A percentile compares a stretch with the other conserved stretches of the same genome.
Conservation (phyloP, 1,139 yeast species). For the Geotrichum siamense region DNA sequence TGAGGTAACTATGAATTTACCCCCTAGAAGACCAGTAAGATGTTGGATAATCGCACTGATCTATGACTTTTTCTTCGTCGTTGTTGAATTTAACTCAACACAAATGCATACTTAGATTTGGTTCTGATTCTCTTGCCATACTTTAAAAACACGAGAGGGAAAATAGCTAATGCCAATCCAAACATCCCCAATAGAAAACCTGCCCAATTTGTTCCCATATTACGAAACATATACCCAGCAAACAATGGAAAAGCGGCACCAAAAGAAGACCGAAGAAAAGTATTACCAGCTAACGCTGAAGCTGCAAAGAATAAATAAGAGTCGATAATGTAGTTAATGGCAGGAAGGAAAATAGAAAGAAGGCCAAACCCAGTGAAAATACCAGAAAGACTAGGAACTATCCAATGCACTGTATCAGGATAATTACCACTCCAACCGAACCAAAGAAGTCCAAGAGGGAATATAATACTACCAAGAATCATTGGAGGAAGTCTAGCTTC, state of each 20-base stretch:
- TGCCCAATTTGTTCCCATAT: constrained; percentile 78
- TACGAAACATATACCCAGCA: constrained; percentile 62
- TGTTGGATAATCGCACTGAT: no score
- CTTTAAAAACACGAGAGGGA: constrained; percentile 63
- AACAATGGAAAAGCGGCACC: constrained; percentile 81
- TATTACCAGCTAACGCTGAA: constrained; percentile 83
- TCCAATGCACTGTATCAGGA: constrained; percentile 64
- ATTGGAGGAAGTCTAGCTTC: constrained; percentile 73
- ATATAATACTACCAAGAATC: constrained; percentile 59
- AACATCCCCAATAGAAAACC: constrained; percentile 68
- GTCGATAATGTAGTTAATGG: constrained; percentile 75
- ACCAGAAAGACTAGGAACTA: constrained; percentile 75
- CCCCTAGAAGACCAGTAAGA: no score
- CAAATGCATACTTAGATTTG: constrained; percentile 58
- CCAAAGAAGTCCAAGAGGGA: constrained; percentile 78
- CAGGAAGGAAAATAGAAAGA: constrained; percentile 66
- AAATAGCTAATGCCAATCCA: constrained; percentile 55
- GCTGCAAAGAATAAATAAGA: constrained; percentile 75
- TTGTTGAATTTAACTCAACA: constrained; percentile 16
- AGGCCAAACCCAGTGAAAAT: constrained; percentile 67
- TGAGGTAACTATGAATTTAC: no score
- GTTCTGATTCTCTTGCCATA: constrained; percentile 59
- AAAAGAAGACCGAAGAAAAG: constrained; percentile 69
- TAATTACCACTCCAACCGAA: constrained; percentile 79
- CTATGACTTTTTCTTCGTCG: no score